Evolutionary conservation across 2,329 filamentous ascomycete species (phyloP).

Genomic region (Colletotrichum incanum): DNA sequence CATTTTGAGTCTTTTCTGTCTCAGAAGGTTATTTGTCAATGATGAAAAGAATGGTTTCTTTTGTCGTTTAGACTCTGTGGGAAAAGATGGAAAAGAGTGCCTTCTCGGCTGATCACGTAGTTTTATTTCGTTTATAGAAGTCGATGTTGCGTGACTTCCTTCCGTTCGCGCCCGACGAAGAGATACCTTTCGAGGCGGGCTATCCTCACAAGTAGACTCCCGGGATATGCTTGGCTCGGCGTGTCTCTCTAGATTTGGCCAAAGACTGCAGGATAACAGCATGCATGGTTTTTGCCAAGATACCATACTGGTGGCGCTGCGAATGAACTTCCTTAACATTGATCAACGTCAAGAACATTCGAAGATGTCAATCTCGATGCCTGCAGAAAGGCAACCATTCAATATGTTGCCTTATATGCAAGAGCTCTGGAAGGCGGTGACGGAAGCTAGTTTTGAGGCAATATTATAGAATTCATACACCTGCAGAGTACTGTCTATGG

Average conservation of each 20-base stretch:
- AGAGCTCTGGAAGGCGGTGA: not conserved
- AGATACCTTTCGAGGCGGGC: not conserved
- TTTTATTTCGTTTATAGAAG: not conserved
- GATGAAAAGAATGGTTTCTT: not conserved
- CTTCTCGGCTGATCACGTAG: not conserved
- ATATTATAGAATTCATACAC: not conserved
- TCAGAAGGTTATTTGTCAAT: not conserved
- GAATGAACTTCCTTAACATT: not conserved
- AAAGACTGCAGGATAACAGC: not conserved
- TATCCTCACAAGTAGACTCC: not conserved
- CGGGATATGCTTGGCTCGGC: not conserved
- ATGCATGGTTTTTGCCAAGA: not conserved
- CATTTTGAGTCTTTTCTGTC: not conserved
- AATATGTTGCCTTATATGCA: not conserved
- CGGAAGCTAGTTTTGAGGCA: not conserved
- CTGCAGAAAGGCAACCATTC: not conserved
- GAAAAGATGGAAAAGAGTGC: not conserved
- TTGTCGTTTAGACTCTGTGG: not conserved
- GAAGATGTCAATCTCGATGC: not conserved
- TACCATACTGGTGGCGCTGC: not conserved
- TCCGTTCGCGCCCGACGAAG: not conserved
- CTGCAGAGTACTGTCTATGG: not conserved
- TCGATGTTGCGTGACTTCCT: not conserved
- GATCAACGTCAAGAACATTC: not conserved
- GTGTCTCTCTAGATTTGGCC: not conserved